Base-by-base conservation (phyloP, 2,329 filamentous ascomycete species). In the Simplicillium aogashimaense region DNA sequence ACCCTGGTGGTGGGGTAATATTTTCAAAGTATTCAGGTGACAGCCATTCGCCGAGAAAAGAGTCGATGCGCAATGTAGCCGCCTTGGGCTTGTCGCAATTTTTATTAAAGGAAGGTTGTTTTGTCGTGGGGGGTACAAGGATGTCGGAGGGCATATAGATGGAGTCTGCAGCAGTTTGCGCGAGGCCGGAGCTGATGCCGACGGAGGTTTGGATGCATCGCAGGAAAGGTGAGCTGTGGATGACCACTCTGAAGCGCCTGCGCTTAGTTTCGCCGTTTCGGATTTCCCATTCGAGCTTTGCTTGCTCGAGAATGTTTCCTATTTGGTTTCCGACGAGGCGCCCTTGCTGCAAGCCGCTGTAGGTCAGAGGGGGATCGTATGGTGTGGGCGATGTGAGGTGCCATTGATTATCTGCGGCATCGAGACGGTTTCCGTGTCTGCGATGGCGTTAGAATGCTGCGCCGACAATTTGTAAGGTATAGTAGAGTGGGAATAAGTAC, bases 31-130 rank as follows among this genome's bases (percentile, higher is more conserved):
- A 98, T 54, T 89, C 83, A 1, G 88, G 86, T 2, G 84, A 86
- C 25, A 97, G 71, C 92, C 92, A 98, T 68, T 98, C 92, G 37
- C 92, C 90, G 0, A 98, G 71, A 55, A 94, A 95, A 0, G 89
- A 83, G 61, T 98, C 92, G 6, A 98, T 73, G 1, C 92, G 83
- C 36, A 98, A 64, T 9, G 80, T 70, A 3, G 76, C 66, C 47
- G 77, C 83, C 42, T 70, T 67, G 12, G 57, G 49, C 20, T 25
- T 25, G 20, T 25, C 20, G 20, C 20, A 25, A 25, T 25, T 25
- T 25, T 9, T 25, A 25, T 25, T 25, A 25, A 25, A 25, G 20
- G 20, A 25, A 9, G 20, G 20, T 9, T 25, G 20, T 25, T 9
- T 25, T 11, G 52, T 47, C 15, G 54, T 53, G 3, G 55, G 55